Evolutionary conservation across 164 flowering plant genomes (phyloP).

Genomic region (Magnolia sinica): DNA sequence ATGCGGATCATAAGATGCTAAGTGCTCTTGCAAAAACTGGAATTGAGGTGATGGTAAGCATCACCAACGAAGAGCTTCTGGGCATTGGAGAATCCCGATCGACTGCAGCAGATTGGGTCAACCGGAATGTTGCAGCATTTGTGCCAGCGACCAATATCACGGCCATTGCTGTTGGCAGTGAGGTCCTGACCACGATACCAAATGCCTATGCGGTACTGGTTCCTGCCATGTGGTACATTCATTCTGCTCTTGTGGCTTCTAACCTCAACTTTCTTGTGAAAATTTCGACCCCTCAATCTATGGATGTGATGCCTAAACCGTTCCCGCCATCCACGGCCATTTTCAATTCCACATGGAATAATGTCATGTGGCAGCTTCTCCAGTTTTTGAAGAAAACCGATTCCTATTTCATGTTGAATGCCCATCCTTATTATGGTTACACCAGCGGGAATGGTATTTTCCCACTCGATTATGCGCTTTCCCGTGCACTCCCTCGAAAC

Average conservation of each 20-base stretch:
- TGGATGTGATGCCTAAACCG: constrained; percentile 58
- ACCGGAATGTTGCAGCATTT: constrained; percentile 54
- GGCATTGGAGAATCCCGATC: constrained; percentile 75
- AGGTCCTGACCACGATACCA: constrained; percentile 56
- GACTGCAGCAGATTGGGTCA: constrained; percentile 45
- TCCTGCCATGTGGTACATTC: constrained; percentile 48
- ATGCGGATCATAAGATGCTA: constrained; percentile 59
- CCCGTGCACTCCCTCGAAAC: constrained; percentile 56
- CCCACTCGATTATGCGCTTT: constrained; percentile 75
- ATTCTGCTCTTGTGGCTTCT: constrained; percentile 71
- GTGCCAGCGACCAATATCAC: constrained; percentile 73
- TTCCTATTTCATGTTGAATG: constrained; percentile 60
- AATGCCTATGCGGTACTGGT: constrained; percentile 63
- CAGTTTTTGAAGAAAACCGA: constrained; percentile 59
- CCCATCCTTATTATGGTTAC: constrained; percentile 75
- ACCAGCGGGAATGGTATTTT: constrained; percentile 56
- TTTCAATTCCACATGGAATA: constrained; percentile 56
- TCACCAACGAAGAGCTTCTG: constrained; percentile 69
- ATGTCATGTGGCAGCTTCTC: constrained; percentile 54
- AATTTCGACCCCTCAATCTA: constrained; percentile 60
- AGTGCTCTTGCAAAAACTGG: constrained; percentile 58
- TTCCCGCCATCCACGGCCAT: constrained; percentile 85
- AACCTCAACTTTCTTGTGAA: constrained; percentile 59
- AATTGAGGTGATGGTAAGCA: constrained; percentile 49
- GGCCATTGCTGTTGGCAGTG: constrained; percentile 62